Evolutionary conservation across 2,329 filamentous ascomycete genomes (phyloP).

Genomic region (Huntiella omanensis): DNA sequence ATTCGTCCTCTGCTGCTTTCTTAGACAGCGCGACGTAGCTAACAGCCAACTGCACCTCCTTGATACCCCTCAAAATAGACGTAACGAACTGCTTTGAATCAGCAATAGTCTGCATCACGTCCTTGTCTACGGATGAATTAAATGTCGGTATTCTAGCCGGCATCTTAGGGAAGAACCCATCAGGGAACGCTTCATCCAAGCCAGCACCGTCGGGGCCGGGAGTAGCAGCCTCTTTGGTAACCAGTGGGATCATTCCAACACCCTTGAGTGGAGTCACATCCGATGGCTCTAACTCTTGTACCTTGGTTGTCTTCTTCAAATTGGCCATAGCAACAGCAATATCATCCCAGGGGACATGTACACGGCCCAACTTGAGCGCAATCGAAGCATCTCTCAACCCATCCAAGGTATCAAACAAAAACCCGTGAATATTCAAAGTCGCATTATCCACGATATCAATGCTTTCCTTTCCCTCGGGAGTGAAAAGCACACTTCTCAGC

Average conservation of each 20-base stretch:
- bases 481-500: conserved; percentile 72
- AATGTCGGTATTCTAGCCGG: conserved; percentile 6
- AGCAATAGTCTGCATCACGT: conserved; percentile 56
- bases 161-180: conserved; percentile 7
- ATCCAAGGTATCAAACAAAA: conserved; percentile 67
- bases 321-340: conserved; percentile 54
- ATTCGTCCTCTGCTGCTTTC: conserved; percentile 42
- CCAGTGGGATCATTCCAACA: background rate
- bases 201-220: background rate
- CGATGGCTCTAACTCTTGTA: background rate
- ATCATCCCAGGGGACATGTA: conserved; percentile 85
- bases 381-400: conserved; percentile 81
- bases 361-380: conserved; percentile 71
- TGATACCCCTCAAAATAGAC: conserved; percentile 78
- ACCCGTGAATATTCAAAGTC: conserved; percentile 77
- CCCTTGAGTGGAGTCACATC: background rate
- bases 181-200: conserved; percentile 20
- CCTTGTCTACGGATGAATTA: conserved; percentile 14
- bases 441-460: conserved; percentile 78
- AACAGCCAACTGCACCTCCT: conserved; percentile 89
- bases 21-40: conserved; percentile 80
- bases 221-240: background rate
- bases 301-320: conserved; percentile 45
- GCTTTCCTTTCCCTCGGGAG: conserved; percentile 64
- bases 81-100: conserved; percentile 85